Percentiles rank a stretch among this genome's conserved stretches.
Conservation (phyloP, 495 filamentous ascomycete species). For the Aspergillus cristatus region DNA sequence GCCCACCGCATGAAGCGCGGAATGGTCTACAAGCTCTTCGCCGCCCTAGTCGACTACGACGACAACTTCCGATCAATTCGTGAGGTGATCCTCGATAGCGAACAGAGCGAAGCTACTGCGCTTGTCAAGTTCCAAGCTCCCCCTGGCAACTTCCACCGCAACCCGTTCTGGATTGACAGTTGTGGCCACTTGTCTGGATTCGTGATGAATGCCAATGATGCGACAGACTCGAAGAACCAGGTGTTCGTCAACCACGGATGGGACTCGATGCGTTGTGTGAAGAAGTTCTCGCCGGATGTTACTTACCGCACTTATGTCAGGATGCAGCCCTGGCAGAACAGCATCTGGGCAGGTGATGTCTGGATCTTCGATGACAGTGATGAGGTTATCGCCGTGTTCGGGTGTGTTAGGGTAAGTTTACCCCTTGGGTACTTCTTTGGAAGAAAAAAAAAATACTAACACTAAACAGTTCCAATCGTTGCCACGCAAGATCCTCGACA, state of each 20-base stretch:
- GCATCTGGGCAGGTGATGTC: slow-evolving; percentile 43
- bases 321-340: slow-evolving; percentile 43
- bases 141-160: slow-evolving; percentile 55
- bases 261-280: slow-evolving; percentile 61
- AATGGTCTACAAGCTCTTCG: slow-evolving; percentile 71
- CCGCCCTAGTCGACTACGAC: slow-evolving; percentile 57
- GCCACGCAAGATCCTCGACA: slow-evolving; percentile 57
- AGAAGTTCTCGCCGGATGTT: slow-evolving; percentile 51
- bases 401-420: slow-evolving; percentile 49
- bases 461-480: slow-evolving; percentile 51
- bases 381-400: slow-evolving; percentile 58
- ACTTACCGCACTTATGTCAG: slow-evolving; percentile 64
- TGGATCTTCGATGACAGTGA: slow-evolving; percentile 45
- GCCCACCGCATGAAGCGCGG: slow-evolving; percentile 48
- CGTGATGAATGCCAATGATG: slow-evolving; percentile 70
- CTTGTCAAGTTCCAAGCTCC: slow-evolving; percentile 56
- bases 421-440: not conserved
- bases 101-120: slow-evolving; percentile 58
- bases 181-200: slow-evolving; percentile 59
- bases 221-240: slow-evolving; percentile 56
- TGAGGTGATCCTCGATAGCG: slow-evolving; percentile 65
- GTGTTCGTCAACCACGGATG: slow-evolving; percentile 73
- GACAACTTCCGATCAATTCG: slow-evolving; percentile 56
- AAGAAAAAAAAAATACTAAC: not conserved
- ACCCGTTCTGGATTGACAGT: slow-evolving; percentile 68